Evolutionary conservation across 1,139 yeast species (phyloP).

Genomic region (Debaryomycetaceae sp.): DNA sequence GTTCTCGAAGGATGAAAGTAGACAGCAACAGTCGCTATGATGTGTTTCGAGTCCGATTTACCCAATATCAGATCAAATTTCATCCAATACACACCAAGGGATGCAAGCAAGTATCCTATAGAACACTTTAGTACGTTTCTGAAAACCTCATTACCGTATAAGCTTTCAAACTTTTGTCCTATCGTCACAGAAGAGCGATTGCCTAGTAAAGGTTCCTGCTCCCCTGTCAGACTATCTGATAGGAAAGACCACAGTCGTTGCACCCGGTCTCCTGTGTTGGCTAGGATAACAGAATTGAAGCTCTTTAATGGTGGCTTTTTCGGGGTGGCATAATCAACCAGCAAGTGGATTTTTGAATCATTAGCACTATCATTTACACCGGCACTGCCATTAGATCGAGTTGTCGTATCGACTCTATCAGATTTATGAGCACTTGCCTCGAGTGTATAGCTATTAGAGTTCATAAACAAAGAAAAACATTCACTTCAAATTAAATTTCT

Average conservation of each 20-base stretch:
- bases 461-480: constrained; percentile 1
- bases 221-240: constrained; percentile 9
- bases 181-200: constrained; percentile 3
- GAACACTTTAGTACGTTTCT: constrained; percentile 59
- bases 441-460: neutral
- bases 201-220: constrained; percentile 4
- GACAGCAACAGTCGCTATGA: constrained; percentile 78
- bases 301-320: constrained; percentile 7
- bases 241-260: constrained; percentile 28
- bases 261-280: constrained; percentile 40
- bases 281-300: constrained; percentile 38
- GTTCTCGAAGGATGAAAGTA: constrained; percentile 83
- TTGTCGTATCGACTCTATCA: too few species aligned
- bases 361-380: neutral
- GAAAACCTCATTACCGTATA: constrained; percentile 16
- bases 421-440: neutral
- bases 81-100: constrained; percentile 69
- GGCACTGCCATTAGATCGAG: neutral
- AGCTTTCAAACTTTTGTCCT: neutral
- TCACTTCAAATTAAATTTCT: too few species aligned
- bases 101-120: constrained; percentile 68
- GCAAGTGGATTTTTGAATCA: neutral
- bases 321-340: neutral
- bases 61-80: constrained; percentile 58
- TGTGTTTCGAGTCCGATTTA: constrained; percentile 70